Conservation (phyloP, 139 green algal genomes). For the Pseudopediastrum boryanum region DNA sequence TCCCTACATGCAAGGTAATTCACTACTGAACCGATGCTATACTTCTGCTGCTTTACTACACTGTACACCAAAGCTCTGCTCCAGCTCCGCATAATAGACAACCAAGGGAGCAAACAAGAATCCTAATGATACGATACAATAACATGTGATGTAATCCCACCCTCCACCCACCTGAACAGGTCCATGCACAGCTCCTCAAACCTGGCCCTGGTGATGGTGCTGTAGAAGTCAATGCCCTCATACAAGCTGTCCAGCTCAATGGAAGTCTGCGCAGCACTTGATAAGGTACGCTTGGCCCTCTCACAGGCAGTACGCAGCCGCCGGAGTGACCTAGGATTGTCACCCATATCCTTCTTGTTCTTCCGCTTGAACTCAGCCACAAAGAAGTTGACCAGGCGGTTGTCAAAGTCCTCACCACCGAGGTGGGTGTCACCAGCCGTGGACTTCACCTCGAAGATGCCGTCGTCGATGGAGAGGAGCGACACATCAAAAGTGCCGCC, state of each 20-base stretch:
- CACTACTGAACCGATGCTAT: too few relatives aligned
- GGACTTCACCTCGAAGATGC: conserved; percentile 99
- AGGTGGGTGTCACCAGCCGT: conserved; percentile 98
- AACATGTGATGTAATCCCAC: too few relatives aligned
- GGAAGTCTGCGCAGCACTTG: conserved; percentile 83
- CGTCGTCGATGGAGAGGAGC: conserved; percentile 97
- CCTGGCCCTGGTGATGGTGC: conserved; percentile 93
- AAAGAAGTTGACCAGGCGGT: conserved; percentile 52
- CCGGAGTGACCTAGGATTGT: conserved; percentile 72
- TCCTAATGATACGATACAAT: too few relatives aligned
- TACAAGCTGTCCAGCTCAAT: conserved; percentile 98
- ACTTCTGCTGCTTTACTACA: too few relatives aligned
- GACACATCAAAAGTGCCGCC: conserved; percentile 98
- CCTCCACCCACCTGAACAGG: conserved; percentile 66
- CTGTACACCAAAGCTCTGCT: too few relatives aligned
- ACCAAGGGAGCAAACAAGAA: too few relatives aligned
- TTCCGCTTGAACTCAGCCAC: conserved; percentile 98
- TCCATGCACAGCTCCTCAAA: conserved; percentile 99
- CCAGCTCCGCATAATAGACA: too few relatives aligned
- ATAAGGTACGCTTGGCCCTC: conserved; percentile 94
- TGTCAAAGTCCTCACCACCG: conserved; percentile 98
- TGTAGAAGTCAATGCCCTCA: conserved; percentile 98
- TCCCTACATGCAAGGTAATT: too few relatives aligned
- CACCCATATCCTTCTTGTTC: conserved; percentile 97
- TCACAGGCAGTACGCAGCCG: conserved; percentile 91